Percentiles rank a stretch among this genome's conserved stretches.
Evolutionary conservation across 345 rosid species (phyloP).

Genomic region (Populus alba): DNA sequence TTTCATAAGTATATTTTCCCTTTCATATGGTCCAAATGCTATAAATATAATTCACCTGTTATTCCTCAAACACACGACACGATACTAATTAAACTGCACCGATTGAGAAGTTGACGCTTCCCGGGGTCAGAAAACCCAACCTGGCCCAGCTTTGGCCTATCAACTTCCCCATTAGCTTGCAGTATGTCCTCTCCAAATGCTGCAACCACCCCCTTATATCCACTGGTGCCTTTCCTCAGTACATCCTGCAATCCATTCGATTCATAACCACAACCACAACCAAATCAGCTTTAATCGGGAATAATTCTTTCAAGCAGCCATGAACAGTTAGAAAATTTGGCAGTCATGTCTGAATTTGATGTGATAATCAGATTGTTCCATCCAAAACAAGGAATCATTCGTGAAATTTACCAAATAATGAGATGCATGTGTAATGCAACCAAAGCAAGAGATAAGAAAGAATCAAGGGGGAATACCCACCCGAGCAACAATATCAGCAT

Average conservation of each 20-base stretch:
- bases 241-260: slow-evolving; percentile 20
- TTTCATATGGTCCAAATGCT: not conserved
- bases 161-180: slow-evolving; percentile 37
- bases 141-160: slow-evolving; percentile 70
- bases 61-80: not conserved
- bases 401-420: not conserved
- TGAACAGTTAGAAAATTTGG: not conserved
- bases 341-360: not conserved
- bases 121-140: slow-evolving; percentile 76
- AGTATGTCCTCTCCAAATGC: slow-evolving; percentile 36
- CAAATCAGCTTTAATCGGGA: not conserved
- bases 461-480: slow-evolving; percentile 42
- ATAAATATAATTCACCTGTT: not conserved
- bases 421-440: not conserved
- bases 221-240: slow-evolving; percentile 27
- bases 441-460: not conserved
- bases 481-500: slow-evolving; percentile 78
- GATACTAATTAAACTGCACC: slow-evolving; percentile 31
- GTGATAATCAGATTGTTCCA: not conserved
- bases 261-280: not conserved
- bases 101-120: slow-evolving; percentile 76
- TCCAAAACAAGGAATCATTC: not conserved
- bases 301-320: not conserved
- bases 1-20: not conserved
- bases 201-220: slow-evolving; percentile 33